Conservation (phyloP, 495 filamentous ascomycete species). For the Aspergillus mulundensis region DNA sequence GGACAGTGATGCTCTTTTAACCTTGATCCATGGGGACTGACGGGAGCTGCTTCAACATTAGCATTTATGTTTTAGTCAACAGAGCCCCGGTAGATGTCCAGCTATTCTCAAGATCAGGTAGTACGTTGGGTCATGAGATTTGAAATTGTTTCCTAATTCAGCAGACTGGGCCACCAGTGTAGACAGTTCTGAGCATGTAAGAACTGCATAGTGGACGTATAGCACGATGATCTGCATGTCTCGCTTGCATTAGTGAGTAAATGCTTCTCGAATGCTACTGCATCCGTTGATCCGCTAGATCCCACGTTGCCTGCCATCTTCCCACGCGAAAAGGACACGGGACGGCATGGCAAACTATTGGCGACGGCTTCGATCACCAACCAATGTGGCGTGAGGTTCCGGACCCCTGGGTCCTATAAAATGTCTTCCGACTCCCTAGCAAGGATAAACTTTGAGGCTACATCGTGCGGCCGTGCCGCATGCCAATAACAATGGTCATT, state of each 20-base stretch:
- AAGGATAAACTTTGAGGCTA: slow-evolving; percentile 2
- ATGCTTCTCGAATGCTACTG: neutral
- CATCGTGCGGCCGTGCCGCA: neutral
- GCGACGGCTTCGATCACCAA: neutral
- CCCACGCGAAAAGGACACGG: slow-evolving; percentile 1
- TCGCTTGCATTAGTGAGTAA: neutral
- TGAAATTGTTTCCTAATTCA: slow-evolving; percentile 2
- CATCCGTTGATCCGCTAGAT: neutral
- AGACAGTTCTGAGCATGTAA: neutral
- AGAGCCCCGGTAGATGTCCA: neutral
- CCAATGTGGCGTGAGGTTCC: slow-evolving; percentile 8
- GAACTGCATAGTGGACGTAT: neutral
- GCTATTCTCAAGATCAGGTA: neutral
- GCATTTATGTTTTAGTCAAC: neutral
- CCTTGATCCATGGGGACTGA: neutral
- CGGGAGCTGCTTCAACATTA: neutral
- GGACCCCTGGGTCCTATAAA: neutral
- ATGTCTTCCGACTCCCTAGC: neutral
- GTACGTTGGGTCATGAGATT: neutral
- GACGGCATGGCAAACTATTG: slow-evolving; percentile 3
- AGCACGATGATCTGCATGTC: slow-evolving; percentile 8
- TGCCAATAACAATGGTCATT: slow-evolving; percentile 4
- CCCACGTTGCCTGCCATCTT: slow-evolving; percentile 2
- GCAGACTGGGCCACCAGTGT: neutral
- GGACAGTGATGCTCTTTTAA: neutral